phyloP scores from a whole-genome alignment of 768 basidiomycete genomes.

The Boletus reticulatus region DNA sequence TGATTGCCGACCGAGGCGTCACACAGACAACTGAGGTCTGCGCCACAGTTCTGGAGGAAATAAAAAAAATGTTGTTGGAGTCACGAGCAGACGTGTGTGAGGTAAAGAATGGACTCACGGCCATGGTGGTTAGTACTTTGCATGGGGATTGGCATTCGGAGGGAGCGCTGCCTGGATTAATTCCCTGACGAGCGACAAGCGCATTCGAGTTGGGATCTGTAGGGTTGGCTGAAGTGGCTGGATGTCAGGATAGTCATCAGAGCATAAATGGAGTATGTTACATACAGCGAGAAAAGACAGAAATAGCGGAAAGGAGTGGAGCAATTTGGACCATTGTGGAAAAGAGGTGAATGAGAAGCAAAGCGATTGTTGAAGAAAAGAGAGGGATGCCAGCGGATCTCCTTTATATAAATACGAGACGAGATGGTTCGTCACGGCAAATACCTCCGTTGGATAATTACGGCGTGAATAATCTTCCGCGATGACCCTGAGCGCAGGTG shows the following conservation, averaged over 20 bases:
- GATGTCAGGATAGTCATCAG: background rate
- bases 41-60: constrained; percentile 8
- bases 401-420: constrained; percentile 3
- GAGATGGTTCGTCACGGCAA: background rate
- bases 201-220: background rate
- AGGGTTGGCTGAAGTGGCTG: background rate
- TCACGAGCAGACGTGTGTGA: background rate
- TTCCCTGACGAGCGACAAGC: constrained; percentile 22
- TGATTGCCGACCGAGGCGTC: constrained; percentile 5
- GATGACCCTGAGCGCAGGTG: background rate
- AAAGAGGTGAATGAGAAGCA: background rate
- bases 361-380: background rate
- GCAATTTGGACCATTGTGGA: constrained; percentile 22
- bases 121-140: constrained; percentile 16
- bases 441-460: background rate
- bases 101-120: constrained; percentile 7
- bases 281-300: constrained; percentile 14
- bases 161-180: constrained; percentile 9
- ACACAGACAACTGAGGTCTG: constrained; percentile 12
- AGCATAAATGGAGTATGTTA: background rate
- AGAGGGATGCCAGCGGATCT: background rate
- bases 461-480: background rate
- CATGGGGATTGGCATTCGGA: constrained; percentile 21
- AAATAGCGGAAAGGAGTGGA: constrained; percentile 13
- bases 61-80: no score